phyloP scores from a whole-genome alignment of 805 yeast genomes.

The Citeromyces matritensis region DNA sequence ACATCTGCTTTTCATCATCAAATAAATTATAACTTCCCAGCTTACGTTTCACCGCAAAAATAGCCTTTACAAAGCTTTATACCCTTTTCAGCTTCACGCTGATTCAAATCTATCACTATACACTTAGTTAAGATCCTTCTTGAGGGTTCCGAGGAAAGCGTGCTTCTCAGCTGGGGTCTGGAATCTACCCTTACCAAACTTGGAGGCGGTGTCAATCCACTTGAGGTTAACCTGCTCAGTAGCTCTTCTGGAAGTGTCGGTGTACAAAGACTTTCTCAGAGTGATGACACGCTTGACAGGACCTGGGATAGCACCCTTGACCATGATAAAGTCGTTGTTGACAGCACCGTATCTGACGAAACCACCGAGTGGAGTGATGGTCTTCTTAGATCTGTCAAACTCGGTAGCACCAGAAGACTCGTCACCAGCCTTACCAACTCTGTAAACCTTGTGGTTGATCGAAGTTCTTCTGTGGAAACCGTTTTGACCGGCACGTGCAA shows the following conservation, averaged over 20 bases:
- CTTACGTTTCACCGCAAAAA: too few species aligned
- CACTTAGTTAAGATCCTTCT: slow-evolving; percentile 69
- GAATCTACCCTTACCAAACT: slow-evolving; percentile 99
- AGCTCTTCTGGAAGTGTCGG: slow-evolving; percentile 96
- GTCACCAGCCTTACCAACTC: slow-evolving; percentile 94
- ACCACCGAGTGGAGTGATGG: slow-evolving; percentile 99
- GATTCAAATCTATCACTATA: neutral
- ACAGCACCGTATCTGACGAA: slow-evolving; percentile 98
- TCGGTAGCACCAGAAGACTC: slow-evolving; percentile 91
- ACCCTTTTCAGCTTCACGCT: too few species aligned
- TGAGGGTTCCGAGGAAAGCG: slow-evolving; percentile 98
- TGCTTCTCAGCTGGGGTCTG: slow-evolving; percentile 99
- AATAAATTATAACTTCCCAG: too few species aligned
- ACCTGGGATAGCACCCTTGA: slow-evolving; percentile 99
- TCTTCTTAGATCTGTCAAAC: slow-evolving; percentile 99
- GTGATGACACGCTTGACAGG: slow-evolving; percentile 98
- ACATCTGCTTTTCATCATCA: too few species aligned
- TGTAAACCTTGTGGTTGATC: slow-evolving; percentile 99
- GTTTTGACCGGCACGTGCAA: slow-evolving; percentile 99
- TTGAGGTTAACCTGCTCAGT: slow-evolving; percentile 91
- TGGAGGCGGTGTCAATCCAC: slow-evolving; percentile 99
- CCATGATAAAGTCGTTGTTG: slow-evolving; percentile 92
- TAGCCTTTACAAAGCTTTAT: too few species aligned
- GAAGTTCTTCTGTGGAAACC: slow-evolving; percentile 99
- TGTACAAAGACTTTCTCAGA: slow-evolving; percentile 96